Evolutionary conservation across 768 basidiomycete species (phyloP), one percentile per base, ranked within the genome.

Genomic region (Lactarius trivialis): DNA sequence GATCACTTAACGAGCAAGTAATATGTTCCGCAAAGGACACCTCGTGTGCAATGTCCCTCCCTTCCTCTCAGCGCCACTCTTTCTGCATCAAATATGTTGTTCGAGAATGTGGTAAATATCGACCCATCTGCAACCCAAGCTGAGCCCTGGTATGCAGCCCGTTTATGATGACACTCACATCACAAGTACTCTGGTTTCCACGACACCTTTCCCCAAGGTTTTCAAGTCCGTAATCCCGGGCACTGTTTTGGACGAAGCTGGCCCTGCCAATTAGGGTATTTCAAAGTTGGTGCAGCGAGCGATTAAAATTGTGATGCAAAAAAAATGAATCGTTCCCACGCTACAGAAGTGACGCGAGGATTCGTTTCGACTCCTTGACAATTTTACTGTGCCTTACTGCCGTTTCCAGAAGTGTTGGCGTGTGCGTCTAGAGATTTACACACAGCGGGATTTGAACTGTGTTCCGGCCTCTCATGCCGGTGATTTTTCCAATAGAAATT

Each of bases 191-290:
- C 77, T 90, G 21, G 86, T 86, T 71, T 80, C 80, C 19, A 80
- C 82, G 0, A 75, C 78, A 4, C 68, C 82, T 5, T 88, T 86
- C 74, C 86, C 87, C 2, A 66, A 76, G 7, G 77, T 82, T 50
- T 77, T 72, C 59, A 89, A 93, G 70, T 80, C 86, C 4, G 67
- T 94, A 56, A 73, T 96, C 32, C 72, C 93, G 55, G 84, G 91
- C 6, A 88, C 82, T 17, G 86, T 88, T 15, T 72, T 74, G 48
- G 76, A 93, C 69, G 93, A 96, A 68, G 91, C 85, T 0, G 89
- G 81, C 2, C 73, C 74, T n/a, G 76, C 82, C 32, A n/a, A n/a
- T n/a, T n/a, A n/a, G n/a, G n/a, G n/a, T n/a, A n/a, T n/a, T n/a
- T n/a, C n/a, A n/a, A n/a, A n/a, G n/a, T n/a, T n/a, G n/a, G n/a